Evolutionary conservation across 1,284 basidiomycete genomes (phyloP).

Genomic region (Schizophyllum commune): DNA sequence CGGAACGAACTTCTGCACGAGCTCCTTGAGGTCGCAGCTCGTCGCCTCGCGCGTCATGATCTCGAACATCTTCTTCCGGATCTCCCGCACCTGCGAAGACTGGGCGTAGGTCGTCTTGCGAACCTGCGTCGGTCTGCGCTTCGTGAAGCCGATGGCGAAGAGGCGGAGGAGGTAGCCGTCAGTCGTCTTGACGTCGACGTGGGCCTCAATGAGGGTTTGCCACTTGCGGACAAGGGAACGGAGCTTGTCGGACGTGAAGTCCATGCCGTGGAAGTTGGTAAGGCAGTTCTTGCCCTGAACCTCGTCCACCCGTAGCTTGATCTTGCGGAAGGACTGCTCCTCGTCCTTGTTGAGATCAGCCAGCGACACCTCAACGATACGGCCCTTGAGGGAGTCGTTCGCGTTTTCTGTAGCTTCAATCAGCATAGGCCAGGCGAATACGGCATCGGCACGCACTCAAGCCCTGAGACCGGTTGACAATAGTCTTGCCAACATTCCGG

Average conservation of each 20-base stretch:
- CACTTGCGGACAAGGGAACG: constrained; percentile 99
- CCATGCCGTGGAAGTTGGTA: constrained; percentile 99
- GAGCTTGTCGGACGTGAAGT: constrained; percentile 99
- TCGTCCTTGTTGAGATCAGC: constrained; percentile 99
- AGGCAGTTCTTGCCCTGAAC: constrained; percentile 99
- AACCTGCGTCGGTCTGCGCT: constrained; percentile 94
- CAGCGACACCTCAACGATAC: constrained; percentile 94
- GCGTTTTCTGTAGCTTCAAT: constrained; percentile 73
- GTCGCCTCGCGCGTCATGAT: constrained; percentile 97
- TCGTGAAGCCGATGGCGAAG: constrained; percentile 99
- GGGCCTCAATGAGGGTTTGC: constrained; percentile 98
- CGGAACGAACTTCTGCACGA: constrained; percentile 98
- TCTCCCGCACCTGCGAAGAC: constrained; percentile 92
- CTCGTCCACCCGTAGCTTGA: constrained; percentile 96
- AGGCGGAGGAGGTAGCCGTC: constrained; percentile 99
- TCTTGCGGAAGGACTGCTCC: constrained; percentile 99
- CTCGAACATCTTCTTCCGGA: constrained; percentile 99
- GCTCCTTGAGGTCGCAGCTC: constrained; percentile 95
- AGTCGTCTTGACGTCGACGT: constrained; percentile 98
- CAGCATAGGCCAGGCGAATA: constrained; percentile 17
- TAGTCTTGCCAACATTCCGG: constrained; percentile 96
- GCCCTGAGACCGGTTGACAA: constrained; percentile 97
- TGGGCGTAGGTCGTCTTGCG: constrained; percentile 99
- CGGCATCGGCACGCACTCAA: constrained; percentile 59
- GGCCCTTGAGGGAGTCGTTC: constrained; percentile 97